Percentiles rank a stretch among this genome's conserved stretches.
These are phyloP conservation scores for Cryphonectria radicalis DNA, from an alignment of 2,329 filamentous ascomycete species.

Conservation along the genomic window DNA sequence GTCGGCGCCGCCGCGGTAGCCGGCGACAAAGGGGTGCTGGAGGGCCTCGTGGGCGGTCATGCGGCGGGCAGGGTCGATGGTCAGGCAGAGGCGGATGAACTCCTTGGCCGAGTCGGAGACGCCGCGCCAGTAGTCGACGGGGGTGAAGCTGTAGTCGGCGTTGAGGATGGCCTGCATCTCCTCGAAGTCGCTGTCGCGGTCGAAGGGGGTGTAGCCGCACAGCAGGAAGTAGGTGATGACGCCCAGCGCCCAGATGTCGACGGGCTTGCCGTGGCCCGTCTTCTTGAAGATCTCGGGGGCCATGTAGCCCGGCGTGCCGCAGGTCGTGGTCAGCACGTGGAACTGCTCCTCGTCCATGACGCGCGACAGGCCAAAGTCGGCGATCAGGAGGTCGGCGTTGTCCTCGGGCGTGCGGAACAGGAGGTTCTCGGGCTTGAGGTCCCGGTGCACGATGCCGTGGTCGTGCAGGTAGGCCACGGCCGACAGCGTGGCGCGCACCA, in stretches of 20 bases:
- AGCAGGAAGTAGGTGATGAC: slow-evolving; percentile 99
- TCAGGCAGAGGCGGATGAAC: slow-evolving; percentile 91
- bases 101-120: slow-evolving; percentile 85
- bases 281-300: slow-evolving; percentile 99
- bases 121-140: slow-evolving; percentile 93
- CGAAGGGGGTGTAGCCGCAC: slow-evolving; percentile 97
- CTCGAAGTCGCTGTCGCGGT: slow-evolving; percentile 95
- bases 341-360: slow-evolving; percentile 99
- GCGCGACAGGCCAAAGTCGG: slow-evolving; percentile 91
- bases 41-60: slow-evolving; percentile 88
- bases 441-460: slow-evolving; percentile 96
- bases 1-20: slow-evolving; percentile 48
- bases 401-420: slow-evolving; percentile 97
- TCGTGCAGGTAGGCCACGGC: slow-evolving; percentile 99
- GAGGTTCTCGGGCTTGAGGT: slow-evolving; percentile 96
- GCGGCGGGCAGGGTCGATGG: slow-evolving; percentile 82
- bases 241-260: slow-evolving; percentile 97
- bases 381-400: slow-evolving; percentile 94
- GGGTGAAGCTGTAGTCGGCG: slow-evolving; percentile 94
- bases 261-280: slow-evolving; percentile 94
- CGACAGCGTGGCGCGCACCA: slow-evolving; percentile 91
- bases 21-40: slow-evolving; percentile 67
- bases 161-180: slow-evolving; percentile 99
- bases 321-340: slow-evolving; percentile 95
- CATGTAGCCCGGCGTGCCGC: slow-evolving; percentile 98